These are phyloP conservation scores for Rauvolfia tetraphylla DNA, from an alignment of 257 asterid genomes.

Conservation along the genomic window DNA sequence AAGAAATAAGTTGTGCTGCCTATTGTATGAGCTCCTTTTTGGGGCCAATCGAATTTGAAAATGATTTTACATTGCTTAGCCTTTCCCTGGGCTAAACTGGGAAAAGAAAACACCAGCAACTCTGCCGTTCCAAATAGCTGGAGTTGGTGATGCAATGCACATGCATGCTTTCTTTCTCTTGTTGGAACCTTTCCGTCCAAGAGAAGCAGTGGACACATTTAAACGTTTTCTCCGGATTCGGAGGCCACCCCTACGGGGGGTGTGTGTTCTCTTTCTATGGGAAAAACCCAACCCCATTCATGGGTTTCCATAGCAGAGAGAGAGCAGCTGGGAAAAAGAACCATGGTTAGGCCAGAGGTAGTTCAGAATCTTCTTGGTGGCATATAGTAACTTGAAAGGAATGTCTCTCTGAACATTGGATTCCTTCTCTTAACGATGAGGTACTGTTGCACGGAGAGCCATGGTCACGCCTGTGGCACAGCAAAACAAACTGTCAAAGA, in stretches of 20 bases:
- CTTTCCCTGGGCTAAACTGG: conserved; percentile 38
- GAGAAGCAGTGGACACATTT: conserved; percentile 33
- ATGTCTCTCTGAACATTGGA: conserved; percentile 29
- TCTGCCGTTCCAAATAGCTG: conserved; percentile 30
- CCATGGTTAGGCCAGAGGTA: conserved; percentile 93
- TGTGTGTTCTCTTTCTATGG: conserved; percentile 29
- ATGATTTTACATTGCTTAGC: conserved; percentile 30
- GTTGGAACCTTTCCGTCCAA: conserved; percentile 73
- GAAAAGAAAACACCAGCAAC: conserved; percentile 25
- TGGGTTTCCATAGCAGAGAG: conserved; percentile 33
- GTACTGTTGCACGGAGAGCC: conserved; percentile 58
- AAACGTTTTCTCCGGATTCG: conserved; percentile 29
- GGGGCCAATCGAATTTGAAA: conserved; percentile 23
- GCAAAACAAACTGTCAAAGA: conserved; percentile 92
- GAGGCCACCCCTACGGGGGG: conserved; percentile 62
- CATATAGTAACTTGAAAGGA: conserved; percentile 30
- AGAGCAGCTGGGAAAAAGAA: conserved; percentile 32
- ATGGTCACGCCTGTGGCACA: conserved; percentile 93
- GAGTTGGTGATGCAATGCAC: conserved; percentile 41
- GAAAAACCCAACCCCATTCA: conserved; percentile 30
- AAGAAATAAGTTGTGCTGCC: conserved; percentile 12
- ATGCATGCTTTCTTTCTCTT: conserved; percentile 51
- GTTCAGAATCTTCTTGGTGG: conserved; percentile 29
- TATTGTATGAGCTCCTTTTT: conserved; percentile 30
- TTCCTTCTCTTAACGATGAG: conserved; percentile 60